These are phyloP conservation scores for Umbelopsis sp. DNA, from an alignment of 192 early-diverging fungal species.

Conservation along the genomic window DNA sequence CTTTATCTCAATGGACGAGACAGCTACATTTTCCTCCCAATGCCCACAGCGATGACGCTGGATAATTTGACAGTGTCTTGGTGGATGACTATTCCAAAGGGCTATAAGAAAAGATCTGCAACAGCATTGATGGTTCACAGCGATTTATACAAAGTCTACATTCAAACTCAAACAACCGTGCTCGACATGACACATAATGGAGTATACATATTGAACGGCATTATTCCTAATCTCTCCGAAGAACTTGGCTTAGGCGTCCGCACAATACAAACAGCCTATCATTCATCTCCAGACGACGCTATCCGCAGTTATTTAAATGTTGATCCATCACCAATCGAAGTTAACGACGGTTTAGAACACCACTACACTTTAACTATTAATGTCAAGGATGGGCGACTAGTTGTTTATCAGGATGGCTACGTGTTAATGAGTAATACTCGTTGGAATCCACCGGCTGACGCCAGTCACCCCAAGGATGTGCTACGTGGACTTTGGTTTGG, in stretches of 20 bases:
- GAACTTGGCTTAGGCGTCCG: background rate
- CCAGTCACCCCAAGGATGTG: background rate
- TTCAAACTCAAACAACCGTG: background rate
- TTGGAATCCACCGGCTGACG: conserved; percentile 20
- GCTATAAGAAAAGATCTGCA: conserved; percentile 11
- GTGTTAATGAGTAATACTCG: conserved; percentile 22
- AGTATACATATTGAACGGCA: background rate
- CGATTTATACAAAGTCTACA: conserved; percentile 11
- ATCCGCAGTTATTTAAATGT: conserved; percentile 11
- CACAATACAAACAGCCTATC: background rate
- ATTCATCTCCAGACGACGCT: background rate
- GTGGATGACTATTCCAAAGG: conserved; percentile 29
- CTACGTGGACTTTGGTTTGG: conserved; percentile 39
- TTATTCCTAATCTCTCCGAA: conserved; percentile 11
- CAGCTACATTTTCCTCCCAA: conserved; percentile 30
- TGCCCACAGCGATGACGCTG: conserved; percentile 19
- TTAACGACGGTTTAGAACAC: conserved; percentile 22
- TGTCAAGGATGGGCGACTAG: background rate
- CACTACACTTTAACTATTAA: conserved; percentile 28
- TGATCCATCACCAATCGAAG: background rate
- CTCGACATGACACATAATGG: conserved; percentile 14
- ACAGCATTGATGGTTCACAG: conserved; percentile 35
- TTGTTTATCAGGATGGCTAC: conserved; percentile 35
- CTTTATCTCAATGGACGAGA: conserved; percentile 27
- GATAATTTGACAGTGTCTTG: conserved; percentile 33